Conservation (phyloP, 306 rosid species). For the Comarum palustre region DNA sequence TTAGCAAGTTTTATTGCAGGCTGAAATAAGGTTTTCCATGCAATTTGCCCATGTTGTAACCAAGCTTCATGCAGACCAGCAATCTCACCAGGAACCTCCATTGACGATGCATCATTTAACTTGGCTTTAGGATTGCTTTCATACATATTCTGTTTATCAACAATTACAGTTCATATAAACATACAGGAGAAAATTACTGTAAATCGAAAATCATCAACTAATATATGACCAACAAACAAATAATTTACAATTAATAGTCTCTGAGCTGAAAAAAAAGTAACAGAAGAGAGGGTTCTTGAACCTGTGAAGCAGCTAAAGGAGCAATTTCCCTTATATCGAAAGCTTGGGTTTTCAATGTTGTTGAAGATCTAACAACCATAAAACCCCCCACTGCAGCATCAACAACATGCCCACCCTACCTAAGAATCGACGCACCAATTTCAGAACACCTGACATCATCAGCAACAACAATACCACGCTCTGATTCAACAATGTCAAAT, state of each 20-base stretch:
- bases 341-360: conserved; percentile 53
- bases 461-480: conserved; percentile 81
- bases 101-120: conserved; percentile 54
- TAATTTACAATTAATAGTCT: not conserved
- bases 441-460: conserved; percentile 81
- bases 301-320: conserved; percentile 89
- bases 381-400: conserved; percentile 92
- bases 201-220: conserved; percentile 11
- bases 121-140: conserved; percentile 49
- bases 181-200: conserved; percentile 9
- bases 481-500: conserved; percentile 52
- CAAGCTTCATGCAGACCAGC: conserved; percentile 92
- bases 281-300: conserved; percentile 21
- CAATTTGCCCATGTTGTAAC: conserved; percentile 66
- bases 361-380: conserved; percentile 67
- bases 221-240: conserved; percentile 2
- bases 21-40: conserved; percentile 65
- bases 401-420: conserved; percentile 87
- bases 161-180: conserved; percentile 21
- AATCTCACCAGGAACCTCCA: conserved; percentile 89
- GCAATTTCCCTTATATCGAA: conserved; percentile 91
- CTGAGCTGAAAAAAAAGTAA: conserved; percentile 20
- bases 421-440: conserved; percentile 65
- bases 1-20: conserved; percentile 78
- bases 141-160: conserved; percentile 69